Evolutionary conservation across 495 filamentous ascomycete genomes (phyloP).

Genomic region (Penicillium chermesinum): DNA sequence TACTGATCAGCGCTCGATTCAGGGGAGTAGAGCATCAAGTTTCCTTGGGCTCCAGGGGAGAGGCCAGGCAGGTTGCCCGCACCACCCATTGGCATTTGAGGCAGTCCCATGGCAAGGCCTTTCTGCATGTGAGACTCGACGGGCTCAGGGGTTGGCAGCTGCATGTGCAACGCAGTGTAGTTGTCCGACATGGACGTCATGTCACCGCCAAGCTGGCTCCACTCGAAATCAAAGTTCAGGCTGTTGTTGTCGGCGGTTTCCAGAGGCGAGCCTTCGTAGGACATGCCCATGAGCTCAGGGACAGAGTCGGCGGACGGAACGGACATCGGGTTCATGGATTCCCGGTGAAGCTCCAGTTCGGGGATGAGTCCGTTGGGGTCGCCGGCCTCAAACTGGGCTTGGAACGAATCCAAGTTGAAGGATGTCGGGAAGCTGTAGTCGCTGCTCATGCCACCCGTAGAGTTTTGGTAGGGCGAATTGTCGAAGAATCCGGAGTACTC

Average conservation of each 20-base stretch:
- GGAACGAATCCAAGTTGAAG: slow-evolving; percentile 44
- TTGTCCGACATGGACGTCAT: slow-evolving; percentile 25
- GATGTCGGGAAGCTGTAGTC: slow-evolving; percentile 27
- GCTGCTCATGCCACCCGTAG: slow-evolving; percentile 8
- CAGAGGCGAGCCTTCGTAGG: slow-evolving; percentile 20
- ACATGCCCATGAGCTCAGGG: slow-evolving; percentile 21
- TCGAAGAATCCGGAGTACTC: slow-evolving; percentile 28
- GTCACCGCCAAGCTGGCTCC: slow-evolving; percentile 33
- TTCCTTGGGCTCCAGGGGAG: slow-evolving; percentile 58
- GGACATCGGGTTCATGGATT: slow-evolving; percentile 25
- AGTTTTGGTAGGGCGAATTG: slow-evolving; percentile 9
- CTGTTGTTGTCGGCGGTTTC: slow-evolving; percentile 25
- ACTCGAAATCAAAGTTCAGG: slow-evolving; percentile 34
- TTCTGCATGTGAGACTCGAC: slow-evolving; percentile 5
- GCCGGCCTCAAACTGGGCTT: slow-evolving; percentile 47
- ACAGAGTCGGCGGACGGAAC: slow-evolving; percentile 20
- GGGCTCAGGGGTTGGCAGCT: slow-evolving; percentile 23
- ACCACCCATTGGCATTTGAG: slow-evolving; percentile 1
- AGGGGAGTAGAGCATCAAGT: slow-evolving; percentile 60
- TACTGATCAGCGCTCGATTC: slow-evolving; percentile 42
- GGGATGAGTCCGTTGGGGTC: slow-evolving; percentile 41
- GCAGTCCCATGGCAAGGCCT: slow-evolving; percentile 14
- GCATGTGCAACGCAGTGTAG: slow-evolving; percentile 32
- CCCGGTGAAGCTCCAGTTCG: slow-evolving; percentile 19
- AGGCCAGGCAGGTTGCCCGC: slow-evolving; percentile 34